A percentile compares a stretch with the other conserved stretches of the same genome.
These are phyloP conservation scores for Bacidia rubella DNA, from an alignment of 495 filamentous ascomycete species.

Conservation along the genomic window DNA sequence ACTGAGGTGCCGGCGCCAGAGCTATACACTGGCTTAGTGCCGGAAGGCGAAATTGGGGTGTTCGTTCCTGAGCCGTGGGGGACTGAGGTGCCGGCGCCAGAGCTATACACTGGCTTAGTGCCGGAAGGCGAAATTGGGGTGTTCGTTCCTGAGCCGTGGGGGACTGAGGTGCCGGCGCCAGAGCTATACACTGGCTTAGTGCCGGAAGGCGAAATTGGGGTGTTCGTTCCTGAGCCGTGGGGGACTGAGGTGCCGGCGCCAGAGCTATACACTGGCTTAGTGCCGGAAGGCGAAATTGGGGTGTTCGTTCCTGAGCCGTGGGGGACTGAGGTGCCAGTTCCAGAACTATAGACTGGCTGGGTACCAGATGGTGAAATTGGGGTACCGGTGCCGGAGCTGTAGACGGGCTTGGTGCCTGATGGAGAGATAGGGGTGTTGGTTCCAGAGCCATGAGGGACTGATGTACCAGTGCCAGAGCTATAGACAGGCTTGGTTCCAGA, in stretches of 20 bases:
- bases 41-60: slow-evolving; percentile 3
- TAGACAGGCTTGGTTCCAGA: background rate
- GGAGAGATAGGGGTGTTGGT: background rate
- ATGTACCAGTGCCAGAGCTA: background rate
- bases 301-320: background rate
- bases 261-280: background rate
- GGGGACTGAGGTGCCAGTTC: background rate
- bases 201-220: background rate
- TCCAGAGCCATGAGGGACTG: background rate
- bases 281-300: slow-evolving; percentile 4
- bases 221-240: background rate
- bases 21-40: background rate
- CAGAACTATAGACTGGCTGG: background rate
- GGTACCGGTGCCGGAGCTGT: background rate
- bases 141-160: background rate
- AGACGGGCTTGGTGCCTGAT: background rate
- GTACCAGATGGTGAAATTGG: background rate
- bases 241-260: background rate
- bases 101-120: background rate
- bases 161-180: background rate
- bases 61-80: background rate
- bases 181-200: background rate
- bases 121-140: background rate
- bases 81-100: background rate
- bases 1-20: background rate